Percentiles rank a stretch among this genome's conserved stretches.
Conservation (phyloP, 2,329 filamentous ascomycete species). For the Arthroderma sp. region DNA sequence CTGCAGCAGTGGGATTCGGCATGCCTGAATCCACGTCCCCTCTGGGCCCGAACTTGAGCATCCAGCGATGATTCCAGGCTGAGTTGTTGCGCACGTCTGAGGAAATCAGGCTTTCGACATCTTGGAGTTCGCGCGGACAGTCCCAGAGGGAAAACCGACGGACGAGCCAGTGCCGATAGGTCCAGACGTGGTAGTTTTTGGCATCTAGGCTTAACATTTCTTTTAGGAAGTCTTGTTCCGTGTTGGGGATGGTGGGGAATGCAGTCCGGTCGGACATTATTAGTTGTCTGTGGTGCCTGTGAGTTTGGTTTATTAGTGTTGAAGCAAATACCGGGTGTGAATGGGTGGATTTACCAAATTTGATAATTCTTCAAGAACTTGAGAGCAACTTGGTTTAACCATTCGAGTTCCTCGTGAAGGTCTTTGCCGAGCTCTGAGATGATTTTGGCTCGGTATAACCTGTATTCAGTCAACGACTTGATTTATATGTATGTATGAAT, state of each 20-base stretch:
- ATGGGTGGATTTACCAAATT: conserved; percentile 52
- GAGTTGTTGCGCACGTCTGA: conserved; percentile 89
- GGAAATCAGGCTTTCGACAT: conserved; percentile 59
- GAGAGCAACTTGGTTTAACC: conserved; percentile 75
- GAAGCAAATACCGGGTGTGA: background rate
- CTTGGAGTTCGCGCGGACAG: conserved; percentile 49
- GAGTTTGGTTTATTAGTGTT: conserved; percentile 24
- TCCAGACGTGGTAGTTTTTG: conserved; percentile 99
- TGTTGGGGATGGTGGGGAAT: conserved; percentile 44
- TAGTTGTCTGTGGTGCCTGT: conserved; percentile 47
- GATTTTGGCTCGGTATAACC: conserved; percentile 75
- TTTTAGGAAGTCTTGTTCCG: conserved; percentile 63
- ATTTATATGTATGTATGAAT: background rate
- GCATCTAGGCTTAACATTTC: conserved; percentile 72
- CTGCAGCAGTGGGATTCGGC: conserved; percentile 16
- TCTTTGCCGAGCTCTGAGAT: conserved; percentile 54
- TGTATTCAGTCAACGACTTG: conserved; percentile 15
- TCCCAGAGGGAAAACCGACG: conserved; percentile 47
- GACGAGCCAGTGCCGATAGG: conserved; percentile 72
- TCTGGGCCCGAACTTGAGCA: conserved; percentile 63
- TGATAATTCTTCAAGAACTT: conserved; percentile 95
- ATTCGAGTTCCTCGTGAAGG: conserved; percentile 60
- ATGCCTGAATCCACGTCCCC: conserved; percentile 26
- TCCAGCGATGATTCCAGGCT: conserved; percentile 95
- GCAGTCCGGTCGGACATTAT: conserved; percentile 36